Percentiles rank a stretch among this genome's conserved stretches.
Evolutionary conservation across 306 rosid species (phyloP).

Genomic region (Clitoria ternatea): DNA sequence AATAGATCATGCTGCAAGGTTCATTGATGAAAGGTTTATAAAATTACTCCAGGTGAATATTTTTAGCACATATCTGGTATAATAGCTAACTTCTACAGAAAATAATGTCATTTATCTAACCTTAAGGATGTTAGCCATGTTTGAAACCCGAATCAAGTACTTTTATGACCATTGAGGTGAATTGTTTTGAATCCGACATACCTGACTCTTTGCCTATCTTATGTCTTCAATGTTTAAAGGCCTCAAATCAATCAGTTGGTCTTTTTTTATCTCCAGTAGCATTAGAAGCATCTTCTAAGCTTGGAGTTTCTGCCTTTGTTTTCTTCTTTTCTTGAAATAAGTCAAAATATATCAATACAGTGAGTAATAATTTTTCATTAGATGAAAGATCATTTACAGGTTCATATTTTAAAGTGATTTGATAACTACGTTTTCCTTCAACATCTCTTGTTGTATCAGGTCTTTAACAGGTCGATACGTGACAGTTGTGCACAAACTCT

Average conservation of each 20-base stretch:
- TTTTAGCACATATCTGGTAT: background rate
- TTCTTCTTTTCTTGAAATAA: slow-evolving; percentile 55
- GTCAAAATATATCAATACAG: background rate
- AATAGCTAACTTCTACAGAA: background rate
- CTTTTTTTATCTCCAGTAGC: slow-evolving; percentile 51
- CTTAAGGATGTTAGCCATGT: background rate
- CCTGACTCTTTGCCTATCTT: slow-evolving; percentile 81
- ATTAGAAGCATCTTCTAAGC: slow-evolving; percentile 41
- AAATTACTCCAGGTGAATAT: background rate
- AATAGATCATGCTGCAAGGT: too few species aligned
- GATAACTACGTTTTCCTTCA: slow-evolving; percentile 51
- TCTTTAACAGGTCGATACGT: slow-evolving; percentile 80
- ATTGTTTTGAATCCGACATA: slow-evolving; percentile 4
- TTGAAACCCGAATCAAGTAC: background rate
- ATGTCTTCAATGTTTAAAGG: slow-evolving; percentile 77
- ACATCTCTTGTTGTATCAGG: slow-evolving; percentile 63
- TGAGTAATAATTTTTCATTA: background rate
- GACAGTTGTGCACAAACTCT: slow-evolving; percentile 76
- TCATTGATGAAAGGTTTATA: too few species aligned
- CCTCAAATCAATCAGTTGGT: slow-evolving; percentile 47
- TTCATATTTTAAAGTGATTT: background rate
- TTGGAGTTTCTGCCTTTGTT: slow-evolving; percentile 37
- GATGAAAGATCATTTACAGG: background rate
- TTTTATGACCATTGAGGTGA: background rate
- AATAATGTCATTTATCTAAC: background rate